Evolutionary conservation across 1,284 basidiomycete species (phyloP).

Genomic region (Puccinia novopanici): DNA sequence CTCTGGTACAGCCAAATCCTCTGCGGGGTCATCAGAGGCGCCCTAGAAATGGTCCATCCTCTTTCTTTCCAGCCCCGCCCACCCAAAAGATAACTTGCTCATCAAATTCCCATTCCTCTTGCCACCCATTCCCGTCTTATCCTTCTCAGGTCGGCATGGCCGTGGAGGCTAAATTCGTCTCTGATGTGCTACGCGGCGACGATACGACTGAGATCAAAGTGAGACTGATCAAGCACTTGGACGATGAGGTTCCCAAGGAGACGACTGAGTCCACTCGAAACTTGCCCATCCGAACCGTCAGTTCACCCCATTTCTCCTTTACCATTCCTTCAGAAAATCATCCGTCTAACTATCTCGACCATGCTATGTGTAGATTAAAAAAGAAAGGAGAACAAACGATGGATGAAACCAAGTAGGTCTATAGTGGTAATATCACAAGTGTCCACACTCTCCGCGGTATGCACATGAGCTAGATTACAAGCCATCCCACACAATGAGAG

Average conservation of each 20-base stretch:
- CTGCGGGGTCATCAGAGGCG: constrained; percentile 87
- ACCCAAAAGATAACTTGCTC: neutral
- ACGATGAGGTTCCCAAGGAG: constrained; percentile 72
- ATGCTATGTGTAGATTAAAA: no score
- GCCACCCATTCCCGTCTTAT: constrained; percentile 33
- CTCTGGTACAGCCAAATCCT: constrained; percentile 96
- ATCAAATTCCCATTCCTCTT: neutral
- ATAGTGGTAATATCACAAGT: no score
- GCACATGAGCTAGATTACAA: no score
- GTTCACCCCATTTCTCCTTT: neutral
- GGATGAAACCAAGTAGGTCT: no score
- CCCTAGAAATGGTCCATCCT: constrained; percentile 88
- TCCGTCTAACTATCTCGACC: no score
- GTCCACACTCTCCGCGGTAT: no score
- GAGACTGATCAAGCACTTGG: constrained; percentile 82
- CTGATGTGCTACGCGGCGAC: constrained; percentile 87
- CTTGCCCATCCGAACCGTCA: neutral
- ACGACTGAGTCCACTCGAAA: constrained; percentile 56
- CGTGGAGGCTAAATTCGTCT: constrained; percentile 84
- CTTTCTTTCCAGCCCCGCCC: neutral
- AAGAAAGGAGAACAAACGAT: no score
- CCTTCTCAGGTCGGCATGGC: constrained; percentile 84
- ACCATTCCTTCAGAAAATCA: no score
- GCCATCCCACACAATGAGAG: no score
- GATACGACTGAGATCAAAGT: constrained; percentile 93